Evolutionary conservation across 441 rosid genomes (phyloP).

Genomic region (Mallotus japonicus): DNA sequence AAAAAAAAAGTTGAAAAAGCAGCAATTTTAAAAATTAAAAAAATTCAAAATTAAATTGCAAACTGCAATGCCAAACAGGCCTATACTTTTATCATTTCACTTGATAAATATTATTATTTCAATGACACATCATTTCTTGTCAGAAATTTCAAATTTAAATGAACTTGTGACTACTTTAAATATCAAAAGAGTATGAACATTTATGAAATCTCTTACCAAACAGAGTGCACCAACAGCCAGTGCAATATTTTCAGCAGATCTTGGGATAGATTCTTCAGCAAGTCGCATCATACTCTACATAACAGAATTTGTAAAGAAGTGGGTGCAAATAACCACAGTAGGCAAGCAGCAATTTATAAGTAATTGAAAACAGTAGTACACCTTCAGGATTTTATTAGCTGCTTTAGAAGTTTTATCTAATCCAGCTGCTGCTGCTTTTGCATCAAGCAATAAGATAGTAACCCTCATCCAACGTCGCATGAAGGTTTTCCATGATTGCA

Average conservation of each 20-base stretch:
- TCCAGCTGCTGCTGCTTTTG: conserved; percentile 38
- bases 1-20: too few relatives aligned
- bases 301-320: conserved; percentile 17
- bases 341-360: conserved; percentile 1
- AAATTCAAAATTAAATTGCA: too few relatives aligned
- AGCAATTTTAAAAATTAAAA: too few relatives aligned
- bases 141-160: background rate
- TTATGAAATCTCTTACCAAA: conserved; percentile 44
- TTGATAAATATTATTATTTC: conserved; percentile 1
- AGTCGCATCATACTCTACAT: conserved; percentile 59
- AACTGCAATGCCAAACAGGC: too few relatives aligned
- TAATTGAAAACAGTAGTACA: conserved; percentile 25
- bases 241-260: conserved; percentile 82
- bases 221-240: conserved; percentile 88
- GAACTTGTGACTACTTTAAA: background rate
- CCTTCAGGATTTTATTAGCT: conserved; percentile 87
- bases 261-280: conserved; percentile 80
- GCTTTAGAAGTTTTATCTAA: conserved; percentile 72
- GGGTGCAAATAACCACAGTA: conserved; percentile 11
- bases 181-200: background rate
- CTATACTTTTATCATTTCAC: background rate
- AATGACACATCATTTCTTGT: background rate
- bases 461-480: conserved; percentile 80
- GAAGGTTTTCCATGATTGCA: conserved; percentile 93
- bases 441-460: conserved; percentile 43